A percentile compares a stretch with the other conserved stretches of the same genome.
phyloP scores from a whole-genome alignment of 1,284 basidiomycete species.

The Puccinia sorghi region DNA sequence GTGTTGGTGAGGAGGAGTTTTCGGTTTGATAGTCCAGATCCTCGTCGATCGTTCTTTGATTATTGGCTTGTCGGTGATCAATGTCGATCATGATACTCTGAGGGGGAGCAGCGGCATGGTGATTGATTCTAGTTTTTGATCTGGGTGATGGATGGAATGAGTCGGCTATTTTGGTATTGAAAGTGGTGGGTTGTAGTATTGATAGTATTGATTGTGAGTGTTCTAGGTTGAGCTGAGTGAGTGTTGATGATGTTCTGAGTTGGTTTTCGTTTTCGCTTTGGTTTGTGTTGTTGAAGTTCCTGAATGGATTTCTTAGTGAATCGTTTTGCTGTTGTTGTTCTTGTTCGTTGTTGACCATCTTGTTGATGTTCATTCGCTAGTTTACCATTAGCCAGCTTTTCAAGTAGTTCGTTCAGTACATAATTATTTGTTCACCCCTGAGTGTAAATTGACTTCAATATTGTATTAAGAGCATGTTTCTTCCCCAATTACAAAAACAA shows the following conservation, averaged over 20 bases:
- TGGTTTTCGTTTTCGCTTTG: background rate
- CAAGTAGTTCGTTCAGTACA: too few species aligned
- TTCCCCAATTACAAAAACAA: too few species aligned
- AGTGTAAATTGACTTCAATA: too few species aligned
- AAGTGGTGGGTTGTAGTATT: background rate
- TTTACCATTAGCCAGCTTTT: too few species aligned
- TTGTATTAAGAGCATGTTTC: too few species aligned
- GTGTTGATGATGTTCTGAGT: slow-evolving; percentile 17
- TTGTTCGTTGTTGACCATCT: background rate
- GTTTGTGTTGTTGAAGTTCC: background rate
- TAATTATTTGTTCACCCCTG: too few species aligned
- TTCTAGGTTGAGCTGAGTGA: slow-evolving; percentile 9
- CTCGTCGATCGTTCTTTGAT: background rate
- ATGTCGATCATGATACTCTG: slow-evolving; percentile 27
- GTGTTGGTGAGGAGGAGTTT: slow-evolving; percentile 37
- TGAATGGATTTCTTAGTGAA: slow-evolving; percentile 2
- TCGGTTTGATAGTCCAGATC: slow-evolving; percentile 15
- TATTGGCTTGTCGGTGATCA: background rate
- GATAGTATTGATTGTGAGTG: slow-evolving; percentile 8
- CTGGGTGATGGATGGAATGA: slow-evolving; percentile 2
- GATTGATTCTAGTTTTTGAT: background rate
- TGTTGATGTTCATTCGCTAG: background rate
- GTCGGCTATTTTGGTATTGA: background rate
- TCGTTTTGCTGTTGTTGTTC: background rate
- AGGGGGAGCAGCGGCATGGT: background rate